A percentile compares a stretch with the other conserved stretches of the same genome.
Evolutionary conservation across 2,329 filamentous ascomycete species (phyloP).

Genomic region (Chaetoscypha palmicola): DNA sequence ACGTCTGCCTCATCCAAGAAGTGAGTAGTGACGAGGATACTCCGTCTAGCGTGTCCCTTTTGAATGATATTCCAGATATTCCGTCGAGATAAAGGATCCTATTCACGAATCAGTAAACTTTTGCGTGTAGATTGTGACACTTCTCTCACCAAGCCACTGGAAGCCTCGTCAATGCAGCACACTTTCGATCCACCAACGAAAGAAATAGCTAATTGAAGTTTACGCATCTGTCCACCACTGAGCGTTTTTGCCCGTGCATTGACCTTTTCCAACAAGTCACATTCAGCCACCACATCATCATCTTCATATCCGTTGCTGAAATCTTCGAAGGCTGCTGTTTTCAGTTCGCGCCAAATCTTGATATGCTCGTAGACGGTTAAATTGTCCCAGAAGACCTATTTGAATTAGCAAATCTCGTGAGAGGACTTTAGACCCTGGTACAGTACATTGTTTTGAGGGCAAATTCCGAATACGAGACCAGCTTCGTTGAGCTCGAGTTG

Average conservation of each 20-base stretch:
- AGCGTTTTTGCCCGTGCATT: constrained; percentile 49
- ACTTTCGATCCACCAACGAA: constrained; percentile 58
- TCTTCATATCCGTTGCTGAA: constrained; percentile 37
- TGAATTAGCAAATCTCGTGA: constrained; percentile 27
- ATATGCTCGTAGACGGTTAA: constrained; percentile 58
- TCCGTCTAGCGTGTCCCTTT: constrained; percentile 52
- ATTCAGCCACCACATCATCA: constrained; percentile 44
- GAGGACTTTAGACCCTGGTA: too few species aligned
- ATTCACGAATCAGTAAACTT: constrained; percentile 4
- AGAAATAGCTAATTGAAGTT: constrained; percentile 61
- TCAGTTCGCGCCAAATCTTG: constrained; percentile 54
- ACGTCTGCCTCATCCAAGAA: constrained; percentile 63
- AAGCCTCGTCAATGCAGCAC: constrained; percentile 61
- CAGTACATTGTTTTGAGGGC: constrained; percentile 26
- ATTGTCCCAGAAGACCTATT: constrained; percentile 50
- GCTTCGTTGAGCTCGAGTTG: constrained; percentile 22
- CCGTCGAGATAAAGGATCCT: constrained; percentile 53
- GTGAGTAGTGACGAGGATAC: constrained; percentile 59
- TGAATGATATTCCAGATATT: constrained; percentile 65
- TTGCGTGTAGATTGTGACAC: background rate
- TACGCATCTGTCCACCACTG: constrained; percentile 60
- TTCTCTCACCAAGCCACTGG: constrained; percentile 44
- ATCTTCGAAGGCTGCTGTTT: constrained; percentile 37
- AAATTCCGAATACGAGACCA: constrained; percentile 25
- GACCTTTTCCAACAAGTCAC: constrained; percentile 52